Conservation (phyloP, 2,329 filamentous ascomycete species). For the Shiraia bambusicola region DNA sequence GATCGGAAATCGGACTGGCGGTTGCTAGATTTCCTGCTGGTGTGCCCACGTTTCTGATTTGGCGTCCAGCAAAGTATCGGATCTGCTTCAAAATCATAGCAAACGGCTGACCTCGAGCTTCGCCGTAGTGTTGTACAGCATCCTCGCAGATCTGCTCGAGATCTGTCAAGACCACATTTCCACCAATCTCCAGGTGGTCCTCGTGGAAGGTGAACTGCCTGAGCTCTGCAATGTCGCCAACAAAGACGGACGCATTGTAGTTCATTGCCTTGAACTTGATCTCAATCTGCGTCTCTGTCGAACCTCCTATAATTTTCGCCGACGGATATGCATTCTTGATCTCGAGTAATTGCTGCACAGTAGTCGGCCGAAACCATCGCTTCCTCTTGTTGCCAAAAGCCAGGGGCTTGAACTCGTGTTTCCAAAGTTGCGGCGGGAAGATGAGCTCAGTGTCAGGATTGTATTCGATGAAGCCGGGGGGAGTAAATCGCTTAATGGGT, state of each 20-base stretch:
- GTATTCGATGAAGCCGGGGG: slow-evolving; percentile 91
- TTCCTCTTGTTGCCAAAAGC: slow-evolving; percentile 94
- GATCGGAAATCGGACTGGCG: slow-evolving; percentile 91
- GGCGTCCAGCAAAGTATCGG: slow-evolving; percentile 88
- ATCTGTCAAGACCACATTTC: slow-evolving; percentile 89
- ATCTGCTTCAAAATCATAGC: slow-evolving; percentile 91
- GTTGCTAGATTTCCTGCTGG: slow-evolving; percentile 93
- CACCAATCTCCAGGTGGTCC: slow-evolving; percentile 85
- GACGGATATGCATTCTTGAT: slow-evolving; percentile 84
- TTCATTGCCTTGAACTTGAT: slow-evolving; percentile 96
- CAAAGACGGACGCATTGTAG: slow-evolving; percentile 86
- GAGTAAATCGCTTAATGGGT: slow-evolving; percentile 67
- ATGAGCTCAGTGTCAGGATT: slow-evolving; percentile 93
- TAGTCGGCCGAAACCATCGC: slow-evolving; percentile 89
- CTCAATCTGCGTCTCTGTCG: slow-evolving; percentile 96
- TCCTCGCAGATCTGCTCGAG: slow-evolving; percentile 81
- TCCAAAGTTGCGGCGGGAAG: slow-evolving; percentile 82
- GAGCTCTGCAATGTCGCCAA: slow-evolving; percentile 89
- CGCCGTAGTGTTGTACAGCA: slow-evolving; percentile 77
- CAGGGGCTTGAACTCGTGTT: slow-evolving; percentile 77
- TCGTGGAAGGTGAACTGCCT: slow-evolving; percentile 78
- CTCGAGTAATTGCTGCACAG: slow-evolving; percentile 80
- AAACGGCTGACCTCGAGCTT: slow-evolving; percentile 73
- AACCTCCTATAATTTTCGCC: slow-evolving; percentile 93
- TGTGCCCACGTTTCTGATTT: slow-evolving; percentile 97